Percentiles rank a stretch among this genome's conserved stretches.
These are phyloP conservation scores for Agroathelia rolfsii DNA, from an alignment of 1,284 basidiomycete genomes.

Conservation along the genomic window DNA sequence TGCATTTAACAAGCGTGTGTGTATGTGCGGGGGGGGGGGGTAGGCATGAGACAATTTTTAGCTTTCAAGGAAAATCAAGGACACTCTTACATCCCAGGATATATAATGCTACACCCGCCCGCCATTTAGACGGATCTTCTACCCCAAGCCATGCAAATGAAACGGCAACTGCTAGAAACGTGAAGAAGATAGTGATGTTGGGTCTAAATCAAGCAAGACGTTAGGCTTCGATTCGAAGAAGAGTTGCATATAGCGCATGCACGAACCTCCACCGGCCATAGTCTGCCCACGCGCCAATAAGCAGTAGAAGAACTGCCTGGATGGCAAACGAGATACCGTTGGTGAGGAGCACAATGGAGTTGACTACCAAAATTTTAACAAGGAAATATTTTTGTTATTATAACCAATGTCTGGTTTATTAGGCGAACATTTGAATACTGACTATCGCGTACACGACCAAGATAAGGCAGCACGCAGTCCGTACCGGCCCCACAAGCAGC, in stretches of 20 bases:
- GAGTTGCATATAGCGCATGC: conserved; percentile 1
- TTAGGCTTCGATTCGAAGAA: conserved; percentile 8
- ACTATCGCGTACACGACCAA: conserved; percentile 56
- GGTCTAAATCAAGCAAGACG: too few relatives aligned
- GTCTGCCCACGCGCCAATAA: conserved; percentile 69
- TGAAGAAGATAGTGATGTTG: conserved; percentile 73
- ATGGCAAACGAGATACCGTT: conserved; percentile 70
- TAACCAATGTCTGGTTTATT: not conserved
- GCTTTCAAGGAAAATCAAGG: not conserved
- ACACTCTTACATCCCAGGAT: conserved; percentile 56
- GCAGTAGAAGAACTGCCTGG: conserved; percentile 53
- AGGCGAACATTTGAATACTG: conserved; percentile 16
- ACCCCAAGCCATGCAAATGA: conserved; percentile 74
- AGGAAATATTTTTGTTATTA: conserved; percentile 1
- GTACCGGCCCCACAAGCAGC: conserved; percentile 37
- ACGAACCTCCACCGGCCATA: conserved; percentile 66
- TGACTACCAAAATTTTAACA: conserved; percentile 33
- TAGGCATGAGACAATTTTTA: too few relatives aligned
- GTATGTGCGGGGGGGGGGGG: too few relatives aligned
- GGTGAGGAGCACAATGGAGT: conserved; percentile 67
- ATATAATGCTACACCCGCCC: conserved; percentile 59
- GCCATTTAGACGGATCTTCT: conserved; percentile 57
- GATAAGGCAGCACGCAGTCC: conserved; percentile 56
- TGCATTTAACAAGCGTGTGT: conserved; percentile 1
- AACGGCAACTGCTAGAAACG: conserved; percentile 53